These are phyloP conservation scores for Hyphopichia pseudoburtonii DNA, from an alignment of 1,139 yeast species.

Conservation along the genomic window DNA sequence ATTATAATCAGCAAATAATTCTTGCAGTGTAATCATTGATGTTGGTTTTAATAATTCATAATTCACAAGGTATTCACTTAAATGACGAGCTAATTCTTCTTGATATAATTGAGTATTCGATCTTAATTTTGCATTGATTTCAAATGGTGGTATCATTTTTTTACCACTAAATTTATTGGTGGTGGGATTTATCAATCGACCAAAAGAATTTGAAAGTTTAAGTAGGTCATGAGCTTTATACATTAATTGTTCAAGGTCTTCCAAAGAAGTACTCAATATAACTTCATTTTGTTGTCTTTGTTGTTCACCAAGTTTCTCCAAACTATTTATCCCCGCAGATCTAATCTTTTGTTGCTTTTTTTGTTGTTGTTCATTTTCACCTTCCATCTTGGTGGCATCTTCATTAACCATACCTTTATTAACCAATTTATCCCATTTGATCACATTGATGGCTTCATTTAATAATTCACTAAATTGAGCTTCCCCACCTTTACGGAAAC, in stretches of 20 bases:
- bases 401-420: conserved; percentile 40
- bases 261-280: conserved; percentile 66
- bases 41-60: conserved; percentile 29
- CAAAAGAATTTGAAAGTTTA: conserved; percentile 51
- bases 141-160: conserved; percentile 29
- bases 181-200: conserved; percentile 25
- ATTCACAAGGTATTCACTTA: conserved; percentile 49
- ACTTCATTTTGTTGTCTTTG: conserved; percentile 61
- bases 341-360: conserved; percentile 9
- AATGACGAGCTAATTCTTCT: conserved; percentile 45
- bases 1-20: conserved; percentile 44
- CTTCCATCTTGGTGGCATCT: conserved; percentile 30
- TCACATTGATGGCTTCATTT: conserved; percentile 41
- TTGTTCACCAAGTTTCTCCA: conserved; percentile 60
- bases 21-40: conserved; percentile 44
- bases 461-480: conserved; percentile 44
- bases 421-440: conserved; percentile 45
- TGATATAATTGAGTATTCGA: conserved; percentile 33
- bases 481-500: conserved; percentile 65
- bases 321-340: conserved; percentile 64
- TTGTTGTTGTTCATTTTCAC: background rate
- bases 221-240: conserved; percentile 75
- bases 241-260: conserved; percentile 77
- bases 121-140: conserved; percentile 27
- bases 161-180: conserved; percentile 6